These are phyloP conservation scores for Triticum dicoccoides DNA, from an alignment of 176 grass and related monocot species.

Conservation along the genomic window DNA sequence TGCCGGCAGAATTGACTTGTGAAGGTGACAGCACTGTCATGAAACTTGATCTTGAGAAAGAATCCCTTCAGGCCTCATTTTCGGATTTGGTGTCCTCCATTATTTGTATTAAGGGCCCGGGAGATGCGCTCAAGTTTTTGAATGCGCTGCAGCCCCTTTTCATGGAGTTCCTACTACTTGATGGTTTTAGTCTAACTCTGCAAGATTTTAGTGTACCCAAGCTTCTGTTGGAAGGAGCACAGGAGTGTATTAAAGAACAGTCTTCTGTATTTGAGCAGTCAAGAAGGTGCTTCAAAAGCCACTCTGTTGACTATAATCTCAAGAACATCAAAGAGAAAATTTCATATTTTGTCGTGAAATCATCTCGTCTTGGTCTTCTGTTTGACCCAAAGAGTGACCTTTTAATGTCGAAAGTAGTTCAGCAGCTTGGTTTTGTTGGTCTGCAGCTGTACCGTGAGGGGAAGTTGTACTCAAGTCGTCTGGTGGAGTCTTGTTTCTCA, in stretches of 20 bases:
- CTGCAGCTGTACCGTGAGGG: constrained; percentile 72
- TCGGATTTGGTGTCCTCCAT: constrained; percentile 54
- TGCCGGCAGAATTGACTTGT: constrained; percentile 44
- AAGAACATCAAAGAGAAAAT: constrained; percentile 49
- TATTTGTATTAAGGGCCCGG: constrained; percentile 47
- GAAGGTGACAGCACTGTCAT: constrained; percentile 52
- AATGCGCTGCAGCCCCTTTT: constrained; percentile 70
- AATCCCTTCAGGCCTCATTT: constrained; percentile 50
- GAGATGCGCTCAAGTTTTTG: constrained; percentile 61
- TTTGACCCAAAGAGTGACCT: constrained; percentile 66
- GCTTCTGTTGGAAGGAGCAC: constrained; percentile 36
- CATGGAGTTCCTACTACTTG: constrained; percentile 67
- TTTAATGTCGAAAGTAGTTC: constrained; percentile 58
- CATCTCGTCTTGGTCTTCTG: constrained; percentile 43
- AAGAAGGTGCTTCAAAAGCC: constrained; percentile 34
- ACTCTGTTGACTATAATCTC: constrained; percentile 57
- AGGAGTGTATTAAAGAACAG: constrained; percentile 42
- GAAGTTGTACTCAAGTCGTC: constrained; percentile 64
- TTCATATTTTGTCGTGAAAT: constrained; percentile 45
- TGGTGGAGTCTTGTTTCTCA: constrained; percentile 78
- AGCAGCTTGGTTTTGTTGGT: constrained; percentile 87
- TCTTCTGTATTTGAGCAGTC: constrained; percentile 46
- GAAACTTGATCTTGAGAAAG: constrained; percentile 53
- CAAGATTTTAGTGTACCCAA: constrained; percentile 65
- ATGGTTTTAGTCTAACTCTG: constrained; percentile 75